Evolutionary conservation across 257 asterid genomes (phyloP), one percentile per base, ranked within the genome.

Genomic region (Solanum virginianum): DNA sequence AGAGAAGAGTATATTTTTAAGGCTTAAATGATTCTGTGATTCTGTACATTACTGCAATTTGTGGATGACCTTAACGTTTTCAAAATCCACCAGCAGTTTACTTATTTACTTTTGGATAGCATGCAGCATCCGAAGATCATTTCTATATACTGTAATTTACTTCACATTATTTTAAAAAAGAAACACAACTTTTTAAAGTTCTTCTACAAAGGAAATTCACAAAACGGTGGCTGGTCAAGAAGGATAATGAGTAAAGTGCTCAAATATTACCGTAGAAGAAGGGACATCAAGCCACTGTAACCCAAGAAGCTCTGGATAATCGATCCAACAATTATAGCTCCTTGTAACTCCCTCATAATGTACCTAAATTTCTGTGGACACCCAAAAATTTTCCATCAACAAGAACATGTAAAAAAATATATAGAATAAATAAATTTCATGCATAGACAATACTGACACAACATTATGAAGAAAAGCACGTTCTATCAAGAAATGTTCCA

Each of bases 291-390:
- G 54, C 99, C 99, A 90, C 94, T 97, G 94, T 91, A 97, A 79
- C 99, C 99, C 90, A 97, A 89, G 43, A 91, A 74, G 84, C 97
- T 89, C 90, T 97, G 99, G 91, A 95, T 92, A 82, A 94, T 80
- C 75, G 98, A 95, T 80, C 96, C 95, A 83, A 97, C 91, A 86
- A 97, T 97, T 88, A 95, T 93, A 79, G 98, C 98, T 72, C 99
- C 99, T 86, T 97, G 99, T 84, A 97, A 70, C 88, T 97, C 99
- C 92, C 93, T 92, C 98, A 97, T 97, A 86, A 90, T 94, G 91
- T 92, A 92, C 92, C 93, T 90, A 93, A 97, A 97, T 92, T 95
- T 95, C 99, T 97, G 92, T 10, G 83, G 49, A 54, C 29, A 29
- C 16, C 47, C 63, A 1, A 51, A 77, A 77, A 77, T 14, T 77